Conservation (phyloP, 306 rosid genomes). For the Pterocarpus macrocarpus region DNA sequence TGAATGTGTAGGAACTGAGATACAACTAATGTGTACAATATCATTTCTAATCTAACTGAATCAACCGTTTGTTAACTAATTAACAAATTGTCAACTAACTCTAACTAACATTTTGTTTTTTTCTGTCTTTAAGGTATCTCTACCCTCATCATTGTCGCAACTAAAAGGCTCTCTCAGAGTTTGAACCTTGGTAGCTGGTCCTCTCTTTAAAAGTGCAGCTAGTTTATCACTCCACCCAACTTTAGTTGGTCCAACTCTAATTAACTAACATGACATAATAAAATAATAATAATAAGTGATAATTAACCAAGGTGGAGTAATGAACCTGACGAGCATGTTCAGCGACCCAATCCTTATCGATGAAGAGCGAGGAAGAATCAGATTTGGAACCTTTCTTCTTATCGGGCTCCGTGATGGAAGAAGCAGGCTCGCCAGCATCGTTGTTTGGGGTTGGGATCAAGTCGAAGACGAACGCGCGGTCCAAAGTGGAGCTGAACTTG, state of each 20-base stretch:
- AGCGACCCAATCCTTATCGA: slow-evolving; percentile 87
- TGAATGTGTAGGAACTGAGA: neutral
- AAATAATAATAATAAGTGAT: neutral
- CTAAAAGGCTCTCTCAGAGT: too few species aligned
- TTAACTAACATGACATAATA: neutral
- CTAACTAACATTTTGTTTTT: neutral
- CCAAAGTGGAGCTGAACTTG: slow-evolving; percentile 70
- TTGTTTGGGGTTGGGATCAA: slow-evolving; percentile 79
- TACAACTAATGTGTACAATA: neutral
- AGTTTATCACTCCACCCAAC: too few species aligned
- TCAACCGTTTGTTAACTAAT: neutral
- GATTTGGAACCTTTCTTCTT: slow-evolving; percentile 71
- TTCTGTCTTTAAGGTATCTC: too few species aligned
- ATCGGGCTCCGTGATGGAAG: slow-evolving; percentile 64
- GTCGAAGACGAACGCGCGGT: slow-evolving; percentile 83
- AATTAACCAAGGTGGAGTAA: neutral
- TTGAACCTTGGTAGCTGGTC: too few species aligned
- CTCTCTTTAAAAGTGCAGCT: too few species aligned
- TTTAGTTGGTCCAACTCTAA: too few species aligned
- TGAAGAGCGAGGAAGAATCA: slow-evolving; percentile 68
- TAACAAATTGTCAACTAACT: neutral
- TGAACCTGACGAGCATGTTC: slow-evolving; percentile 95
- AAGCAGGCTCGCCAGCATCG: slow-evolving; percentile 76
- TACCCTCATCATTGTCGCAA: too few species aligned
- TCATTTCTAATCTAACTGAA: neutral